These are phyloP conservation scores for Ustilago lituana DNA, from an alignment of 1,284 basidiomycete species.

Conservation along the genomic window DNA sequence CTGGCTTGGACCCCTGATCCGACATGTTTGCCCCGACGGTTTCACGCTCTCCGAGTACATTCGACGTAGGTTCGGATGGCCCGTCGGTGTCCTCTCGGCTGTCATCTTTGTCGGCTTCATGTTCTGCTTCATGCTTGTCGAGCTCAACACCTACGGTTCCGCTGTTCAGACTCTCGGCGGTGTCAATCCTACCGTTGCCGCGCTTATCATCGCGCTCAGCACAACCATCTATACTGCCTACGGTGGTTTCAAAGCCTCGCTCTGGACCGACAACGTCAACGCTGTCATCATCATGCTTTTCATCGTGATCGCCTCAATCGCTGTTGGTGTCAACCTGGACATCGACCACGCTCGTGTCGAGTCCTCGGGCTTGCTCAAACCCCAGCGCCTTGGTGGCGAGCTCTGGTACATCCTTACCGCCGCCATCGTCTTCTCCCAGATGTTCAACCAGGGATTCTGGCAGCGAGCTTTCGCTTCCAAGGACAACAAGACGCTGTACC, in stretches of 20 bases:
- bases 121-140: conserved; percentile 67
- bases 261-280: conserved; percentile 67
- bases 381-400: conserved; percentile 63
- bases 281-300: conserved; percentile 64
- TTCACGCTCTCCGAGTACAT: conserved; percentile 67
- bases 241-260: conserved; percentile 67
- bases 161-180: conserved; percentile 56
- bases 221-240: conserved; percentile 67
- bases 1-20: conserved; percentile 65
- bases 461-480: conserved; percentile 66
- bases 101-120: conserved; percentile 66
- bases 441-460: conserved; percentile 68
- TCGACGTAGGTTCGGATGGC: conserved; percentile 64
- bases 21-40: conserved; percentile 63
- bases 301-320: conserved; percentile 61
- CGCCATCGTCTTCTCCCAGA: conserved; percentile 64
- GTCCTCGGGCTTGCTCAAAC: conserved; percentile 53
- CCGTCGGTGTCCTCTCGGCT: conserved; percentile 61
- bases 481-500: conserved; percentile 60
- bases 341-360: conserved; percentile 56
- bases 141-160: conserved; percentile 66
- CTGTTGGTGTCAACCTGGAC: conserved; percentile 61
- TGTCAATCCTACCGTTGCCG: conserved; percentile 61
- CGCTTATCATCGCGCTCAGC: conserved; percentile 63
- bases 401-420: conserved; percentile 65